These are phyloP conservation scores for Panicum miliaceum DNA, from an alignment of 176 grass and related monocot genomes.

Conservation along the genomic window DNA sequence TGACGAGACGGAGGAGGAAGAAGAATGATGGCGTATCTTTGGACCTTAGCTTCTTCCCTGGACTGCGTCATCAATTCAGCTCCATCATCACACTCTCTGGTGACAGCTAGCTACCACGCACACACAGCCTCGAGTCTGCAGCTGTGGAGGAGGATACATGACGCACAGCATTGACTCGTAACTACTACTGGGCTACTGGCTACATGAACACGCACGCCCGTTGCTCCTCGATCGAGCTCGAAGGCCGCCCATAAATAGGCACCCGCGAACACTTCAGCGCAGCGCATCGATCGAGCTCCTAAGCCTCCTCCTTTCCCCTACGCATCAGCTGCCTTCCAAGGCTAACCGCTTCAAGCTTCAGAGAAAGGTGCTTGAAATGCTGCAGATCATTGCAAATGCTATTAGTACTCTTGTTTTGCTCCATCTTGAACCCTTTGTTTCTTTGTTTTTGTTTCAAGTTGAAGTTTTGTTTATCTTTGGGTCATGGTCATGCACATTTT, in stretches of 20 bases:
- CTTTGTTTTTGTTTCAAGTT: not conserved
- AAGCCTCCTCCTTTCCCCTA: not conserved
- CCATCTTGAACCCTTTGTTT: not conserved
- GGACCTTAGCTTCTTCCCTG: not conserved
- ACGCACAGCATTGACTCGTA: conserved; percentile 3
- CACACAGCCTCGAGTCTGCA: conserved; percentile 27
- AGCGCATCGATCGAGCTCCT: not conserved
- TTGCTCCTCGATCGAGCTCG: not conserved
- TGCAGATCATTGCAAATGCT: not conserved
- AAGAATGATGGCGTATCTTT: conserved; percentile 46
- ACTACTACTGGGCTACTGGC: not conserved
- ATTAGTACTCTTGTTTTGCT: not conserved
- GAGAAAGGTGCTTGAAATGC: not conserved
- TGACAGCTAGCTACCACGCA: not conserved
- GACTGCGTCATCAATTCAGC: conserved; percentile 53
- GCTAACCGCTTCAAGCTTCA: not conserved
- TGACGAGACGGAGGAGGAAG: conserved; percentile 9
- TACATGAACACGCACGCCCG: not conserved
- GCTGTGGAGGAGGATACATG: not conserved
- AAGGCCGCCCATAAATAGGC: conserved; percentile 8
- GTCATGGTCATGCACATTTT: too few species aligned
- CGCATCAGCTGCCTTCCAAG: not conserved
- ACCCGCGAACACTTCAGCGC: not conserved
- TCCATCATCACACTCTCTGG: conserved; percentile 43
- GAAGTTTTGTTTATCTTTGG: not conserved